A percentile compares a stretch with the other conserved stretches of the same genome.
These are phyloP conservation scores for Boehmeria nivea DNA, from an alignment of 306 rosid genomes.

Conservation along the genomic window DNA sequence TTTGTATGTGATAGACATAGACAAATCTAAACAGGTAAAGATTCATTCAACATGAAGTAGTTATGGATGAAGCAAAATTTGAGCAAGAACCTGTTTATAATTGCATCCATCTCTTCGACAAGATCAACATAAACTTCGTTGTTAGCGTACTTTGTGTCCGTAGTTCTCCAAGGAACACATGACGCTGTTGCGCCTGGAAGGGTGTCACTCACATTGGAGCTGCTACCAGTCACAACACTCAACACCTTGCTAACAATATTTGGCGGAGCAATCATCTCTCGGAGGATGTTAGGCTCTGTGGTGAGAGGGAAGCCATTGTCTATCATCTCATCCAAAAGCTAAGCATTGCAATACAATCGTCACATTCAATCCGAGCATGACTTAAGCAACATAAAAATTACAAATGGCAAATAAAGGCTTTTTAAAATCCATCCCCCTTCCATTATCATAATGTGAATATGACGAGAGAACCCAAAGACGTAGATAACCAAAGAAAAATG, in stretches of 20 bases:
- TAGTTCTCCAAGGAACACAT: conserved; percentile 76
- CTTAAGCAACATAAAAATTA: background rate
- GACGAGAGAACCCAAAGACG: too few relatives aligned
- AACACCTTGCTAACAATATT: conserved; percentile 82
- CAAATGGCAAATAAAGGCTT: too few relatives aligned
- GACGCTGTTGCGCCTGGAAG: conserved; percentile 84
- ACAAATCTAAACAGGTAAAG: background rate
- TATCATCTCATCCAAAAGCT: conserved; percentile 98
- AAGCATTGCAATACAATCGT: conserved; percentile 25
- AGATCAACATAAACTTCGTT: conserved; percentile 87
- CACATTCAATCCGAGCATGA: conserved; percentile 7
- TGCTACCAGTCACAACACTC: conserved; percentile 89
- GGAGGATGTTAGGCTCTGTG: conserved; percentile 82
- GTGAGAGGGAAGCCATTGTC: conserved; percentile 98
- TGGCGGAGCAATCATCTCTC: conserved; percentile 95
- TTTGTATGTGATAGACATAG: background rate
- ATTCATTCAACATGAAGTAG: background rate
- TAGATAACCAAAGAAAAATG: too few relatives aligned
- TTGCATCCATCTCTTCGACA: conserved; percentile 88
- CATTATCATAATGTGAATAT: too few relatives aligned
- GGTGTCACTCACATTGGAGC: conserved; percentile 82
- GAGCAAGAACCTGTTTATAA: conserved; percentile 53
- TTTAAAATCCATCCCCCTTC: too few relatives aligned
- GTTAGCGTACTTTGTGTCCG: conserved; percentile 61
- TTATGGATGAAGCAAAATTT: background rate